Evolutionary conservation across 345 rosid genomes (phyloP).

Genomic region (Populus ilicifolia): DNA sequence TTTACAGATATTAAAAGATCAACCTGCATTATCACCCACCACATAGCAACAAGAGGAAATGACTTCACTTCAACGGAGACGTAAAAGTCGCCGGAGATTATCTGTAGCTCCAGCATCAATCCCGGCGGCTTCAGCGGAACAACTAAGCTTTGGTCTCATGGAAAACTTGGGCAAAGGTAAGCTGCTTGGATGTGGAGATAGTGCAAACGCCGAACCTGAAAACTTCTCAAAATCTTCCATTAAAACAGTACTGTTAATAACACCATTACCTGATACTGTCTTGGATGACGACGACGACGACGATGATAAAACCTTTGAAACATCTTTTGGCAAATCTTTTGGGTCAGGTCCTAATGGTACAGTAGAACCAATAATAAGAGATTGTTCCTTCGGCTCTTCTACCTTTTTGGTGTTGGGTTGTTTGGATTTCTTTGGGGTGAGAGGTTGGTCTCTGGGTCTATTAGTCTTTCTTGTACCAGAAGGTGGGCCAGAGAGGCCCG

Average conservation of each 20-base stretch:
- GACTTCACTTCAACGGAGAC: conserved; percentile 43
- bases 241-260: not conserved
- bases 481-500: conserved; percentile 21
- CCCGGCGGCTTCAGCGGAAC: conserved; percentile 32
- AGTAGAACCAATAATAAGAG: conserved; percentile 8
- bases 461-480: conserved; percentile 12
- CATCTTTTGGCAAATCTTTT: conserved; percentile 44
- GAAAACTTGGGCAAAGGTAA: conserved; percentile 30
- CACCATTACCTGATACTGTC: conserved; percentile 2
- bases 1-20: not conserved
- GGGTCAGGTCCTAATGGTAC: conserved; percentile 42
- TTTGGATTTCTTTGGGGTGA: conserved; percentile 36
- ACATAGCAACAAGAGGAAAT: not conserved
- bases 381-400: conserved; percentile 10
- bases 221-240: conserved; percentile 22
- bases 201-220: conserved; percentile 26
- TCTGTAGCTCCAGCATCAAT: conserved; percentile 57
- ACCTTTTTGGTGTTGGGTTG: conserved; percentile 7
- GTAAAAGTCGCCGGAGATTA: conserved; percentile 58
- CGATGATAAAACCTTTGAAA: conserved; percentile 15
- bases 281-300: not conserved
- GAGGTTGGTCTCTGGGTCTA: conserved; percentile 31
- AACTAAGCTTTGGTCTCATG: conserved; percentile 24
- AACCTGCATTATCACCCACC: not conserved
- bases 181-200: conserved; percentile 31